Conservation (phyloP, 2,329 filamentous ascomycete species). For the Pezicula carpinea region DNA sequence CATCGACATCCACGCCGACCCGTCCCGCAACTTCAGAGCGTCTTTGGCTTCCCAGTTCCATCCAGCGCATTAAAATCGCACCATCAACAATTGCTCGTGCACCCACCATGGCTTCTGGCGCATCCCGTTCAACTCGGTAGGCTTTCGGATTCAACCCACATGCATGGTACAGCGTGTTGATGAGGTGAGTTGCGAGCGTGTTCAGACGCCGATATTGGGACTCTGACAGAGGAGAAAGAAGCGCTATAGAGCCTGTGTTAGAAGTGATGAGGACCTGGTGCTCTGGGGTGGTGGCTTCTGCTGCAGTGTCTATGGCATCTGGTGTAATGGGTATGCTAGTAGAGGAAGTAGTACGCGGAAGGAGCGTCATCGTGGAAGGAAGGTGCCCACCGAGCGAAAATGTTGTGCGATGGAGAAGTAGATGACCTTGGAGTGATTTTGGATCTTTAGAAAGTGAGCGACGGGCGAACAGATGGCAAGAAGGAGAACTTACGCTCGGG, state of each 20-base stretch:
- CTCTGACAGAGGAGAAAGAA: constrained; percentile 75
- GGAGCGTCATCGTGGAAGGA: constrained; percentile 67
- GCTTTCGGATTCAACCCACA: constrained; percentile 81
- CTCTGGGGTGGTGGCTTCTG: constrained; percentile 29
- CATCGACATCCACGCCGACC: constrained; percentile 63
- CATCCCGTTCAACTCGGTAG: constrained; percentile 62
- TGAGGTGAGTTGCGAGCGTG: constrained; percentile 75
- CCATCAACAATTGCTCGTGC: constrained; percentile 63
- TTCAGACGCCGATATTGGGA: constrained; percentile 77
- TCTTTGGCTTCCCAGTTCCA: constrained; percentile 67
- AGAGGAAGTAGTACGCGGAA: constrained; percentile 59
- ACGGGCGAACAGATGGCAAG: constrained; percentile 1
- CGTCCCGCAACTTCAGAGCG: constrained; percentile 69
- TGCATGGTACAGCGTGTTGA: constrained; percentile 68
- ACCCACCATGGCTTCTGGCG: constrained; percentile 34
- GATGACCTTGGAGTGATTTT: constrained; percentile 83
- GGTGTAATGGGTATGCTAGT: constrained; percentile 39
- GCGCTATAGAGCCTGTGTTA: constrained; percentile 68
- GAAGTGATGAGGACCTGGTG: constrained; percentile 64
- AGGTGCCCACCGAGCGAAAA: constrained; percentile 82
- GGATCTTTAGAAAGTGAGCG: constrained; percentile 57
- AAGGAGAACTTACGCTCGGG: constrained; percentile 69
- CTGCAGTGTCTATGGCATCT: constrained; percentile 25
- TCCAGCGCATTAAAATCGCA: constrained; percentile 67
- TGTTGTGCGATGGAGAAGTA: constrained; percentile 79